Base-by-base conservation (phyloP, 78 protist genomes). In the Guillardia theta region DNA sequence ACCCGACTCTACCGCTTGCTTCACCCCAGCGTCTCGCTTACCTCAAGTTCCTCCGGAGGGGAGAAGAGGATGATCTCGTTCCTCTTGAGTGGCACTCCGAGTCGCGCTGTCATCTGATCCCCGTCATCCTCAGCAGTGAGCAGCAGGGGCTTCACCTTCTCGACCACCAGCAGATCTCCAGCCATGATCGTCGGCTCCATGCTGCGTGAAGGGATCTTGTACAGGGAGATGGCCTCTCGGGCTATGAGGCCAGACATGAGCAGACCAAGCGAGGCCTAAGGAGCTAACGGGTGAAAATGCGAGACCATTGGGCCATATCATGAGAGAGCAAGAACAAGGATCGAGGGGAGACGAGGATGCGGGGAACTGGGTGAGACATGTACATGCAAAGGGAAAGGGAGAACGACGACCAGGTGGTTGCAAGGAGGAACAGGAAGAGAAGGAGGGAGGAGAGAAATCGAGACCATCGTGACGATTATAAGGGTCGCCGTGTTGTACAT, bases 401-500 rank as follows among this genome's bases (percentile, higher is more conserved):
- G n/a, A n/a, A n/a, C n/a, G n/a, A n/a, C n/a, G n/a, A n/a, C n/a
- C n/a, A n/a, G n/a, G n/a, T n/a, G n/a, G n/a, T n/a, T n/a, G n/a
- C n/a, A n/a, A n/a, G n/a, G n/a, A n/a, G n/a, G n/a, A n/a, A n/a
- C n/a, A n/a, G n/a, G n/a, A n/a, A n/a, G n/a, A n/a, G n/a, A n/a
- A n/a, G n/a, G n/a, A 15, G 58, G 58, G 58, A 10, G 70, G 39
- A 58, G 39, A 24, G 6, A 1, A 8, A 6, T 30, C 39, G 39
- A 58, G 83, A 70, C n/a, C n/a, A 24, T 15, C 41, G 83, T 33
- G 45, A 24, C 22, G n/a, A 24, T 15, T 36, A 70, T 24, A 24
- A 70, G 83, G n/a, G 83, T 70, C 4, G 83, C 83, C 36, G 83
- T 70, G 83, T 70, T 70, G 83, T 70, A 70, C 83, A 70, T 70